Evolutionary conservation across 805 yeast species (phyloP).

Genomic region (Kodamaea neixiangensis): DNA sequence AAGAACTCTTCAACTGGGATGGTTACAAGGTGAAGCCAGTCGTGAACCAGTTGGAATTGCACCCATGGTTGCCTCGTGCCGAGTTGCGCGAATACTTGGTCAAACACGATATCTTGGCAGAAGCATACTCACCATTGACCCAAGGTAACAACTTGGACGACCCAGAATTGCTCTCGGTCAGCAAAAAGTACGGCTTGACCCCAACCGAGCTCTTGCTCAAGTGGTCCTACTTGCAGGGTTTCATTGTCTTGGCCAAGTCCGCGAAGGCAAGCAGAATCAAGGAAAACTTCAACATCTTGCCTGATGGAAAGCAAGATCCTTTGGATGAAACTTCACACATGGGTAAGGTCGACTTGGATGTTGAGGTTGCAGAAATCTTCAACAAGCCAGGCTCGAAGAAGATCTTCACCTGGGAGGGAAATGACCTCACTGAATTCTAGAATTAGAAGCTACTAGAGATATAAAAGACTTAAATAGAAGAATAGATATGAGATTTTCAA

Average conservation of each 20-base stretch:
- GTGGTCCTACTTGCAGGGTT: slow-evolving; percentile 74
- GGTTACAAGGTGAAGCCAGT: slow-evolving; percentile 47
- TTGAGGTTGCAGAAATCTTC: slow-evolving; percentile 36
- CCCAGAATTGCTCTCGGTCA: slow-evolving; percentile 51
- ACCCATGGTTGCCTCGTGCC: slow-evolving; percentile 77
- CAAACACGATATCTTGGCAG: slow-evolving; percentile 56
- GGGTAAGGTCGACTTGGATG: slow-evolving; percentile 43
- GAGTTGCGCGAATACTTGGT: slow-evolving; percentile 64
- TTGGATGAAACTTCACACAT: slow-evolving; percentile 27
- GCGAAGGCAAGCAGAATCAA: slow-evolving; percentile 51
- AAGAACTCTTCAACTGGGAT: slow-evolving; percentile 61
- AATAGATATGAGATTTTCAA: neutral
- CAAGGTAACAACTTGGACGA: slow-evolving; percentile 60
- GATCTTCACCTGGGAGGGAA: slow-evolving; percentile 31
- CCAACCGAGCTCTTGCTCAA: slow-evolving; percentile 66
- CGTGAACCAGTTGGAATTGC: slow-evolving; percentile 79
- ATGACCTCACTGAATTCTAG: slow-evolving; percentile 30
- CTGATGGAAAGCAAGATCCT: slow-evolving; percentile 25
- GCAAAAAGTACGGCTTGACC: slow-evolving; percentile 49
- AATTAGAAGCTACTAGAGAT: slow-evolving; percentile 11
- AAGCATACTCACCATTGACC: slow-evolving; percentile 81
- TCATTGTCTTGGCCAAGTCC: slow-evolving; percentile 45
- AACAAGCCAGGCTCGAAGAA: slow-evolving; percentile 38
- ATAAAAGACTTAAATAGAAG: neutral
- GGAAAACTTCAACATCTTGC: slow-evolving; percentile 55